Percentiles rank a stretch among this genome's conserved stretches.
Evolutionary conservation across 129 eudicot species (phyloP).

Genomic region (Tagetes patula): DNA sequence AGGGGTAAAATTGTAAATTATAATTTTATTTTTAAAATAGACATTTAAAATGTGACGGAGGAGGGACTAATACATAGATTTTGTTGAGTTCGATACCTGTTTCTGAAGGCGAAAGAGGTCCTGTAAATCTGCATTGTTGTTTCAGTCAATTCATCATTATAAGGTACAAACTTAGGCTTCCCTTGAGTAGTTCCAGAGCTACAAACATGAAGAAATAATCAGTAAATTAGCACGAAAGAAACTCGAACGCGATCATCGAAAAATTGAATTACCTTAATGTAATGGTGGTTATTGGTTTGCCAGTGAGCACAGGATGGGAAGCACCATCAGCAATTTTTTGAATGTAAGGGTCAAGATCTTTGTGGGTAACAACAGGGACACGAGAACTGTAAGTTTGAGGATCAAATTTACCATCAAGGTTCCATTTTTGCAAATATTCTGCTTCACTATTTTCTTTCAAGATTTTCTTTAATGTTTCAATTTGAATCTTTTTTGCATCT

Average conservation of each 20-base stretch:
- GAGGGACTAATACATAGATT: no score
- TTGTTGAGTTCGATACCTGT: conserved; percentile 1
- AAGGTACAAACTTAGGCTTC: conserved; percentile 83
- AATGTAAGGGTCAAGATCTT: conserved; percentile 85
- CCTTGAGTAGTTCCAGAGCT: conserved; percentile 93
- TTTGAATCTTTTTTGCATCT: conserved; percentile 74
- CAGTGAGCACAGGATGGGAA: conserved; percentile 60
- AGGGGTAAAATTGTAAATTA: no score
- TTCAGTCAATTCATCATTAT: conserved; percentile 57
- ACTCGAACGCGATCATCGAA: background rate
- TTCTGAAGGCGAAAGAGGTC: conserved; percentile 61
- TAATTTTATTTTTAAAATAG: no score
- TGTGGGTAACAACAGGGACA: conserved; percentile 76
- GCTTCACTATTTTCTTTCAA: conserved; percentile 64
- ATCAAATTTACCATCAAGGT: conserved; percentile 67
- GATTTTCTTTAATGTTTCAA: conserved; percentile 66
- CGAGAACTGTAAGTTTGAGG: conserved; percentile 52
- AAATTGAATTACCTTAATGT: conserved; percentile 52
- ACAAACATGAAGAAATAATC: conserved; percentile 5
- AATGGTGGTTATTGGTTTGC: conserved; percentile 64
- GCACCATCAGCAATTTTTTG: conserved; percentile 72
- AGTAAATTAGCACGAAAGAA: background rate
- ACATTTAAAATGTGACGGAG: no score
- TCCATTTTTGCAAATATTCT: conserved; percentile 64
- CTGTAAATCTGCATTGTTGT: conserved; percentile 64